These are phyloP conservation scores for Seiridium unicorne DNA, from an alignment of 2,329 filamentous ascomycete species.

Conservation along the genomic window DNA sequence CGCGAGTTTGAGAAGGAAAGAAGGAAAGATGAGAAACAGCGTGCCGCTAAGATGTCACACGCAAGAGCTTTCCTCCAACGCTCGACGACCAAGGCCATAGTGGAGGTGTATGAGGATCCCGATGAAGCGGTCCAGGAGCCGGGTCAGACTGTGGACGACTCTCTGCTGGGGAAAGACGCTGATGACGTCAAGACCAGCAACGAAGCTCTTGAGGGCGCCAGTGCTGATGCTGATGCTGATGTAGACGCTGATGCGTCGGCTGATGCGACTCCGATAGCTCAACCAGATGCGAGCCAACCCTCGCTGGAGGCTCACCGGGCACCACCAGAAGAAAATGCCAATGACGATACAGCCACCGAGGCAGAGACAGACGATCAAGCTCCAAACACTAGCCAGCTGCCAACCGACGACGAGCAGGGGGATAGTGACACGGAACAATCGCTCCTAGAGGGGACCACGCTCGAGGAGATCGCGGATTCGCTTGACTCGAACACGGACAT, in stretches of 20 bases:
- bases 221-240: background rate
- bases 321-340: slow-evolving; percentile 24
- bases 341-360: slow-evolving; percentile 33
- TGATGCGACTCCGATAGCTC: slow-evolving; percentile 1
- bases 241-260: background rate
- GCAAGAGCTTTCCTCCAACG: slow-evolving; percentile 81
- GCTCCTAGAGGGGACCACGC: slow-evolving; percentile 66
- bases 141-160: slow-evolving; percentile 64
- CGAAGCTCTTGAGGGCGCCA: background rate
- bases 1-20: slow-evolving; percentile 96
- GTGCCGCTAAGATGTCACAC: slow-evolving; percentile 71
- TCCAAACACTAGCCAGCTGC: slow-evolving; percentile 54
- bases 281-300: background rate
- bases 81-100: slow-evolving; percentile 90
- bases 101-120: slow-evolving; percentile 93
- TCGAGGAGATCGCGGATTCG: slow-evolving; percentile 61
- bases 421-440: slow-evolving; percentile 72
- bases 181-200: slow-evolving; percentile 2
- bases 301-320: slow-evolving; percentile 4
- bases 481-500: slow-evolving; percentile 61
- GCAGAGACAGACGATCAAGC: slow-evolving; percentile 41
- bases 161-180: slow-evolving; percentile 30
- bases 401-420: slow-evolving; percentile 66
- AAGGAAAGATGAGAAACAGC: slow-evolving; percentile 77
- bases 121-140: slow-evolving; percentile 88